Evolutionary conservation across 225 moss, liverwort and hornwort genomes (phyloP).

Genomic region (Marchantia paleacea): DNA sequence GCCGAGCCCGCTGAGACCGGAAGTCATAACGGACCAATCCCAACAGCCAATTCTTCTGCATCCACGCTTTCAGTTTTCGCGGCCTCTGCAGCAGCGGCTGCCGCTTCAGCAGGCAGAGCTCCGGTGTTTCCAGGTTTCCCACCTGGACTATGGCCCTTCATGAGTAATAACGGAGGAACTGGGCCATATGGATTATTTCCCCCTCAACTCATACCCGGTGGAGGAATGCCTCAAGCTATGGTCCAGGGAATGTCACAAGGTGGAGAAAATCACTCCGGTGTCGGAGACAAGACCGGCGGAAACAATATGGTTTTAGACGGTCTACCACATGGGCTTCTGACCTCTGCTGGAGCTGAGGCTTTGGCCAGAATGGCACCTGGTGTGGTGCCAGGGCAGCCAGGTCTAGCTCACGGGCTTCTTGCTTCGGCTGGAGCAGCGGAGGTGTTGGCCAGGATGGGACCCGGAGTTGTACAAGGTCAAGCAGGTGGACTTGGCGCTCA

Average conservation of each 20-base stretch:
- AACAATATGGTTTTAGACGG: conserved; percentile 24
- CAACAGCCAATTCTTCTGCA: conserved; percentile 26
- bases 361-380: conserved; percentile 31
- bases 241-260: conserved; percentile 30
- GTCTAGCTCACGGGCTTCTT: conserved; percentile 36
- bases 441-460: conserved; percentile 39
- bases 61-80: conserved; percentile 22
- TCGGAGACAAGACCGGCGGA: conserved; percentile 25
- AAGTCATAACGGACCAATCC: conserved; percentile 13
- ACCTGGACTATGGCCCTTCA: conserved; percentile 45
- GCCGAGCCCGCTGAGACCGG: conserved; percentile 20
- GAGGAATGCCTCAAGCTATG: conserved; percentile 25
- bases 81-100: conserved; percentile 23
- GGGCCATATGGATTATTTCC: conserved; percentile 39
- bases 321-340: conserved; percentile 33
- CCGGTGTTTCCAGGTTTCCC: conserved; percentile 42
- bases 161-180: conserved; percentile 26
- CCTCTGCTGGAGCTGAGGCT: conserved; percentile 36
- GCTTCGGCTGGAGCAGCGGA: conserved; percentile 32
- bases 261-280: conserved; percentile 22
- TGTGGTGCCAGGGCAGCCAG: conserved; percentile 9
- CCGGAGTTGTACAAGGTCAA: conserved; percentile 26
- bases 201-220: conserved; percentile 33
- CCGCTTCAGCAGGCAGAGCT: conserved; percentile 36
- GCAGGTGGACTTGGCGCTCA: conserved; percentile 29